phyloP scores from a whole-genome alignment of 345 rosid species.

The Brassica carinata region DNA sequence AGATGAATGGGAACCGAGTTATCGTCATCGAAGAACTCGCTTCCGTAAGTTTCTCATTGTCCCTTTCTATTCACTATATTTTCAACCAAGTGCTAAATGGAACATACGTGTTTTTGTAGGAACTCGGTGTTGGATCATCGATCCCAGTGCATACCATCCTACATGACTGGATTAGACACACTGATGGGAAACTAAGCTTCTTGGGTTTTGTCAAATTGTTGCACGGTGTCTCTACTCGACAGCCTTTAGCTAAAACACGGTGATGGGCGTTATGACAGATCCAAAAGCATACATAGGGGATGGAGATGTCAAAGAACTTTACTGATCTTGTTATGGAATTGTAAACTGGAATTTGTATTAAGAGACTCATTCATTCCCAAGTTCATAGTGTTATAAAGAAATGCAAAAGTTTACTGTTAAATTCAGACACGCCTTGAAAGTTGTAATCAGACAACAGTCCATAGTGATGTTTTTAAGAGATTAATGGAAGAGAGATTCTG shows the following conservation, averaged over 20 bases:
- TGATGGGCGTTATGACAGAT: conserved; percentile 27
- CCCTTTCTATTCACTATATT: neutral
- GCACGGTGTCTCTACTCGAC: conserved; percentile 74
- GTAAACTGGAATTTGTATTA: conserved; percentile 17
- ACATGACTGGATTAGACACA: conserved; percentile 87
- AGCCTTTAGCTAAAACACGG: conserved; percentile 35
- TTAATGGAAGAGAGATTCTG: conserved; percentile 7
- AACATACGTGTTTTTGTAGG: conserved; percentile 50
- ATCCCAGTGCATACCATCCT: conserved; percentile 89
- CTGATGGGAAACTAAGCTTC: conserved; percentile 95
- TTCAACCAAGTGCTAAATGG: neutral
- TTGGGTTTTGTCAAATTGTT: conserved; percentile 84
- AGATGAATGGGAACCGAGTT: conserved; percentile 86
- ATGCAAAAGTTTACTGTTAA: neutral
- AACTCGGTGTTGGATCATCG: conserved; percentile 92
- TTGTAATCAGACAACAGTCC: conserved; percentile 13
- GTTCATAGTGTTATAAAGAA: conserved; percentile 32
- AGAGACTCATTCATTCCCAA: conserved; percentile 9
- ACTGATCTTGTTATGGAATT: conserved; percentile 26
- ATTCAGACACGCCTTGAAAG: neutral
- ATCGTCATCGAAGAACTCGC: conserved; percentile 93
- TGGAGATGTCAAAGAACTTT: conserved; percentile 21
- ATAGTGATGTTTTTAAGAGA: conserved; percentile 2
- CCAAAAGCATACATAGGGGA: conserved; percentile 8
- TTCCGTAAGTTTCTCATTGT: conserved; percentile 54